Conservation (phyloP, 495 filamentous ascomycete species). For the Tuber calosporum region DNA sequence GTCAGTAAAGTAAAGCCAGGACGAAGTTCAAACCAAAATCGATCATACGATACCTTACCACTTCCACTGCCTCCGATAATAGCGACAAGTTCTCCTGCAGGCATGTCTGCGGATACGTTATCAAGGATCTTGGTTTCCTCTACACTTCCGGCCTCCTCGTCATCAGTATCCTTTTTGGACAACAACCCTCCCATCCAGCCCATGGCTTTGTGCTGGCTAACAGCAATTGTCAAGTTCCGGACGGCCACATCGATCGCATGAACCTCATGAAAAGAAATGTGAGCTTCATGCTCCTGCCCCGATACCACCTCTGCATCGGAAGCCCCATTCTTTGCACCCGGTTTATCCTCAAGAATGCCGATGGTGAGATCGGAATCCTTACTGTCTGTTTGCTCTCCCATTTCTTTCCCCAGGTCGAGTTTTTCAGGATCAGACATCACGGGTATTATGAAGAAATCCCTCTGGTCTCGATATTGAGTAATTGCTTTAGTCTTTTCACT, state of each 20-base stretch:
- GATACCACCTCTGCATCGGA: neutral
- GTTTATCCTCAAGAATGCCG: neutral
- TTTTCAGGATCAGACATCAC: neutral
- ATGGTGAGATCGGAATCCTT: neutral
- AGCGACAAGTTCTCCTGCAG: conserved; percentile 58
- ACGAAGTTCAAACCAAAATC: conserved; percentile 7
- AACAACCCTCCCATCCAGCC: conserved; percentile 41
- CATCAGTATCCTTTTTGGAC: conserved; percentile 9
- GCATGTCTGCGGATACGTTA: conserved; percentile 52
- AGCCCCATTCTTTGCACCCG: neutral
- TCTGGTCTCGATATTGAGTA: neutral
- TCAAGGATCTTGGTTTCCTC: conserved; percentile 48
- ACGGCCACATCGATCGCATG: conserved; percentile 55
- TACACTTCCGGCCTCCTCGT: conserved; percentile 28
- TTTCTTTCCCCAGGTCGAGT: neutral
- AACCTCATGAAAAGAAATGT: conserved; percentile 56
- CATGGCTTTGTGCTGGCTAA: conserved; percentile 44
- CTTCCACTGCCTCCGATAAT: conserved; percentile 68
- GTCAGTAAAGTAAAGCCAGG: neutral
- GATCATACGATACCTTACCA: conserved; percentile 49
- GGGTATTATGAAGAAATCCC: neutral
- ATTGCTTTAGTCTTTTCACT: neutral
- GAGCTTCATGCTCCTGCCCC: conserved; percentile 12
- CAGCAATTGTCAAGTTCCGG: conserved; percentile 50
- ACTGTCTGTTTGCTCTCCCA: neutral